Evolutionary conservation across 2,329 filamentous ascomycete genomes (phyloP).

Genomic region (Pezicula radicicola): DNA sequence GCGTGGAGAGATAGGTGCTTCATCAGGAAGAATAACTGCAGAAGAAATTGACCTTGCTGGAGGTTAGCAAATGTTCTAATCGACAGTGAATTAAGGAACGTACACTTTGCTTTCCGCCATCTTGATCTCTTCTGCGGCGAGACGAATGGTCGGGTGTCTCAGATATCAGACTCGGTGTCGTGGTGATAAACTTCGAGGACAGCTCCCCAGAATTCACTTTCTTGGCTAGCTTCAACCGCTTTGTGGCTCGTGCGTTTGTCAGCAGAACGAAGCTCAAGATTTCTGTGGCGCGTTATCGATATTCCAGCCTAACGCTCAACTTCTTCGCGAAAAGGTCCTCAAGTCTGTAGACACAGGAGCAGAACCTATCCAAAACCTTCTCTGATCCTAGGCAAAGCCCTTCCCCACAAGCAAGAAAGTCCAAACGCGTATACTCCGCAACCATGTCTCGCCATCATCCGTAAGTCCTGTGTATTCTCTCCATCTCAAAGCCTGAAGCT

Average conservation of each 20-base stretch:
- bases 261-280: slow-evolving; percentile 9
- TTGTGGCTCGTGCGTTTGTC: slow-evolving; percentile 13
- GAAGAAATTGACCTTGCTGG: slow-evolving; percentile 28
- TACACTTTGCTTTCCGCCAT: slow-evolving; percentile 23
- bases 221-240: background rate
- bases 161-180: background rate
- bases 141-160: background rate
- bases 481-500: slow-evolving; percentile 2
- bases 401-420: background rate
- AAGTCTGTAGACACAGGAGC: background rate
- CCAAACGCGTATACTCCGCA: background rate
- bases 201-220: background rate
- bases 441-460: slow-evolving; percentile 53
- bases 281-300: slow-evolving; percentile 8
- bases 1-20: slow-evolving; percentile 13
- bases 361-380: background rate
- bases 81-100: background rate
- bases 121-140: background rate
- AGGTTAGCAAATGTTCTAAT: slow-evolving; percentile 9
- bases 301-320: background rate
- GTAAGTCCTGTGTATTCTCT: slow-evolving; percentile 44
- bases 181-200: background rate
- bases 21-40: slow-evolving; percentile 30
- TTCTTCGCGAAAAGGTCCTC: background rate
- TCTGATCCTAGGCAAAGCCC: no score